Percentiles rank a stretch among this genome's conserved stretches.
These are phyloP conservation scores for Fusarium vanettenii DNA, from an alignment of 2,329 filamentous ascomycete genomes.

Conservation along the genomic window DNA sequence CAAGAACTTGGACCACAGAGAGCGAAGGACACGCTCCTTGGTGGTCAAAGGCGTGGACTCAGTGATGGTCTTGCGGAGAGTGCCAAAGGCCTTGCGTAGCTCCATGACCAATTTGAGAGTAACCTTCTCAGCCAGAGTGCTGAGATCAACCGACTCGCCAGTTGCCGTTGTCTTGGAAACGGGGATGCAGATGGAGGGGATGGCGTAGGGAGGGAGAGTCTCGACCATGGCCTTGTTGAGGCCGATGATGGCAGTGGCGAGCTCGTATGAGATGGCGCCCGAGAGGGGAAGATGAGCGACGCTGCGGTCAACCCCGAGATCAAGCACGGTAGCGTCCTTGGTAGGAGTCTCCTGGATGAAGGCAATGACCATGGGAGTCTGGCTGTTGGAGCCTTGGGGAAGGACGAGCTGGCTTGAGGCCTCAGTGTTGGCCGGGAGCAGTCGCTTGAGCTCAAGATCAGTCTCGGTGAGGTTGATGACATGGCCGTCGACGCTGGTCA, in stretches of 20 bases:
- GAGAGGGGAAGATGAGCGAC: constrained; percentile 22
- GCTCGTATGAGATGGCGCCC: constrained; percentile 25
- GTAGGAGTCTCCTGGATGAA: constrained; percentile 21
- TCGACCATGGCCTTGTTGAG: constrained; percentile 43
- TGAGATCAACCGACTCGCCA: constrained; percentile 8
- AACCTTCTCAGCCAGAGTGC: neutral
- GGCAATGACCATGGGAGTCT: constrained; percentile 36
- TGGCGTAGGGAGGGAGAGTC: constrained; percentile 41
- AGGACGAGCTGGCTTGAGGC: constrained; percentile 34
- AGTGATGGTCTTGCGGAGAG: constrained; percentile 25
- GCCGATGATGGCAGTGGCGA: constrained; percentile 33
- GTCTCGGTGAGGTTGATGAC: constrained; percentile 41
- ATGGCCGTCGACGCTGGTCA: constrained; percentile 38
- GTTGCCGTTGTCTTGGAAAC: neutral
- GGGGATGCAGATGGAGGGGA: constrained; percentile 39
- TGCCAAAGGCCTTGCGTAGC: constrained; percentile 26
- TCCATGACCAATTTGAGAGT: constrained; percentile 29
- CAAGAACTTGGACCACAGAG: constrained; percentile 38
- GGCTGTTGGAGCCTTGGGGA: constrained; percentile 27
- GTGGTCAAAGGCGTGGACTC: constrained; percentile 31
- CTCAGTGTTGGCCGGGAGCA: constrained; percentile 26
- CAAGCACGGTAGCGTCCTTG: constrained; percentile 4
- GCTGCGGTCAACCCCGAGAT: constrained; percentile 10
- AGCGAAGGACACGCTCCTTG: constrained; percentile 32
- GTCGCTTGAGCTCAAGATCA: constrained; percentile 34